Conservation (phyloP, 108 stramenopile genomes). For the Mediolabrus comicus region DNA sequence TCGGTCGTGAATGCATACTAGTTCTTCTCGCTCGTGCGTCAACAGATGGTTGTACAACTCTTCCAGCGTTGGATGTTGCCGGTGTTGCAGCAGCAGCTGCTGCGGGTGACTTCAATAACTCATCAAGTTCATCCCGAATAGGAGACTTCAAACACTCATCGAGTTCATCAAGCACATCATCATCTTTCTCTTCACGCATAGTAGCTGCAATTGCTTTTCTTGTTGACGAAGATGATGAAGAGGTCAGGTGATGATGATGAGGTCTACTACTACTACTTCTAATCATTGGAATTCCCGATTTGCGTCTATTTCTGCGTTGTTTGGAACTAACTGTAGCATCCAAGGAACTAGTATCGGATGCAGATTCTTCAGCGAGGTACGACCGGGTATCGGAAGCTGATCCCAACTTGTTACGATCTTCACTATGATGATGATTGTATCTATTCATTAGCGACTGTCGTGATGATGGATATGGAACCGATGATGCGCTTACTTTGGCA, state of each 20-base stretch:
- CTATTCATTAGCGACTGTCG: not conserved
- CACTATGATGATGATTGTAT: not conserved
- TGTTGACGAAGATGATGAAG: not conserved
- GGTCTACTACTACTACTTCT: not conserved
- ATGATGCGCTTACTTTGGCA: too few species aligned
- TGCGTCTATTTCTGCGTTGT: not conserved
- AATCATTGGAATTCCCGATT: not conserved
- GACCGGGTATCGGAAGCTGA: not conserved
- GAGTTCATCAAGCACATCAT: not conserved
- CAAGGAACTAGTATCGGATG: not conserved
- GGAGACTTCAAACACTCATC: not conserved
- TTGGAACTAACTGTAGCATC: not conserved
- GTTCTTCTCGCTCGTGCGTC: not conserved
- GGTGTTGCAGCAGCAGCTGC: not conserved
- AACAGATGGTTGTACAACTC: not conserved
- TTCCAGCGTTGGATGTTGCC: not conserved
- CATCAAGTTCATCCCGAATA: not conserved
- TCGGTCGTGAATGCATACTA: not conserved
- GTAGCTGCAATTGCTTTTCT: too few species aligned
- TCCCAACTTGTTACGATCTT: not conserved
- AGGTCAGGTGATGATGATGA: too few species aligned
- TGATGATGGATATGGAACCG: not conserved
- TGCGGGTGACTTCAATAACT: too few species aligned
- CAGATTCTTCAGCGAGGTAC: not conserved
- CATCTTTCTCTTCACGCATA: too few species aligned